These are phyloP conservation scores for Aureobasidium zeae DNA, from an alignment of 2,329 filamentous ascomycete species.

Conservation along the genomic window DNA sequence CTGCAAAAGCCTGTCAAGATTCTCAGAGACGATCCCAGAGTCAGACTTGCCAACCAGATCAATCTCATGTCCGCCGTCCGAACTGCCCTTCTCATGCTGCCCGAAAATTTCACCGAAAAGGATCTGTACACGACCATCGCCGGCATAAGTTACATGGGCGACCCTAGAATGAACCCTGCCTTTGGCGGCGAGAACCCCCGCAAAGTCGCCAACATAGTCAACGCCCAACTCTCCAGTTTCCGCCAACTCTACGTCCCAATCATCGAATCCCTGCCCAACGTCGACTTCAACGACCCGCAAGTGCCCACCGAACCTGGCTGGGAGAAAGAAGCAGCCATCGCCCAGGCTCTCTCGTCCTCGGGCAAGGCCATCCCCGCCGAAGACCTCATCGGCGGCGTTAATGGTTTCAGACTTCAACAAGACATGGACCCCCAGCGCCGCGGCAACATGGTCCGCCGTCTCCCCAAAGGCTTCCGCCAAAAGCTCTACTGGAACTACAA, in stretches of 20 bases:
- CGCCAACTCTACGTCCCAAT: slow-evolving; percentile 82
- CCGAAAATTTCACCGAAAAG: slow-evolving; percentile 72
- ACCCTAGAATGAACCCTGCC: slow-evolving; percentile 71
- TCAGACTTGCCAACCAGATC: slow-evolving; percentile 89
- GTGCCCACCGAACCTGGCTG: slow-evolving; percentile 38
- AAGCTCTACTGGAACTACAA: slow-evolving; percentile 94
- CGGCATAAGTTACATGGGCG: slow-evolving; percentile 85
- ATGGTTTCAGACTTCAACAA: slow-evolving; percentile 64
- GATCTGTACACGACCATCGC: slow-evolving; percentile 87
- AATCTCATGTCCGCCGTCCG: slow-evolving; percentile 88
- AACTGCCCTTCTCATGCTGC: slow-evolving; percentile 78
- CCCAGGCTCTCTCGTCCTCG: slow-evolving; percentile 26
- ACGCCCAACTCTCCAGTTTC: slow-evolving; percentile 84
- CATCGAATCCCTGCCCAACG: slow-evolving; percentile 81
- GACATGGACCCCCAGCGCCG: slow-evolving; percentile 88
- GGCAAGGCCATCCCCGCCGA: slow-evolving; percentile 42
- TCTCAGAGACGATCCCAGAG: slow-evolving; percentile 80
- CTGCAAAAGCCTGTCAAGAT: slow-evolving; percentile 98
- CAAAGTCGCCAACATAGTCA: slow-evolving; percentile 91
- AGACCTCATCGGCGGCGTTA: slow-evolving; percentile 38
- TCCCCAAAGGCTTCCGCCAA: slow-evolving; percentile 77
- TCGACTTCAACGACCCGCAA: slow-evolving; percentile 61
- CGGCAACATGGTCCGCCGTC: slow-evolving; percentile 89
- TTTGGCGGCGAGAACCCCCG: slow-evolving; percentile 81
- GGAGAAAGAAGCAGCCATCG: slow-evolving; percentile 28